A percentile compares a stretch with the other conserved stretches of the same genome.
These are phyloP conservation scores for Fraxinus xanthoxyloides DNA, from an alignment of 305 asterid species.

Conservation along the genomic window DNA sequence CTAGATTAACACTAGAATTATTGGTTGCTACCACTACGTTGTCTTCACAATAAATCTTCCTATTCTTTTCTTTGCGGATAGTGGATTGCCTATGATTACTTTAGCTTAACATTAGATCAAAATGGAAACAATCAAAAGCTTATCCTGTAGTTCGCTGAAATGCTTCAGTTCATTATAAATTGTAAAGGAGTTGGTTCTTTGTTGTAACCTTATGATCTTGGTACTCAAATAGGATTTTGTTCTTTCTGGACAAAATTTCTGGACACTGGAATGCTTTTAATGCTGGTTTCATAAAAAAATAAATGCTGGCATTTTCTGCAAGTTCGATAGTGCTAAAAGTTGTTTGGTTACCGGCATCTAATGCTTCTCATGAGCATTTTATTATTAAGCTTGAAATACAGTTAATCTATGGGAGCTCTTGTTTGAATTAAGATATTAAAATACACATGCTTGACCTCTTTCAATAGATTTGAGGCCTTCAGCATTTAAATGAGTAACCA, in stretches of 20 bases:
- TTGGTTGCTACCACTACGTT: constrained; percentile 1
- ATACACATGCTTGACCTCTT: not conserved
- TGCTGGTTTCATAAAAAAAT: not conserved
- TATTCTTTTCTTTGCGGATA: not conserved
- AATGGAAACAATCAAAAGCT: not conserved
- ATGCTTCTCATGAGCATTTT: not conserved
- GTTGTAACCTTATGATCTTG: not conserved
- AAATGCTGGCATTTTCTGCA: not conserved
- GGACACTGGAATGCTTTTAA: not conserved
- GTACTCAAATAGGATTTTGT: not conserved
- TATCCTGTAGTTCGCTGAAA: not conserved
- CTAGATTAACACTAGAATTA: constrained; percentile 21
- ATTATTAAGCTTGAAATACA: not conserved
- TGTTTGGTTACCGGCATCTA: not conserved
- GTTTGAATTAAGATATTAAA: not conserved
- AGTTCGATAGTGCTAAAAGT: not conserved
- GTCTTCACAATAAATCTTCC: not conserved
- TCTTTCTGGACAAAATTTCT: not conserved
- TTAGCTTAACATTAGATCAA: not conserved
- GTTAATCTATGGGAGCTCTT: not conserved
- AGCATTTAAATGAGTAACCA: not conserved
- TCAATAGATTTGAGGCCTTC: not conserved
- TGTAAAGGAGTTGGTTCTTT: not conserved
- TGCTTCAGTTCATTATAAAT: constrained; percentile 3
- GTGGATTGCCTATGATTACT: not conserved